phyloP scores from a whole-genome alignment of 2,329 filamentous ascomycete genomes.

The Endoconidiophora polonica region DNA sequence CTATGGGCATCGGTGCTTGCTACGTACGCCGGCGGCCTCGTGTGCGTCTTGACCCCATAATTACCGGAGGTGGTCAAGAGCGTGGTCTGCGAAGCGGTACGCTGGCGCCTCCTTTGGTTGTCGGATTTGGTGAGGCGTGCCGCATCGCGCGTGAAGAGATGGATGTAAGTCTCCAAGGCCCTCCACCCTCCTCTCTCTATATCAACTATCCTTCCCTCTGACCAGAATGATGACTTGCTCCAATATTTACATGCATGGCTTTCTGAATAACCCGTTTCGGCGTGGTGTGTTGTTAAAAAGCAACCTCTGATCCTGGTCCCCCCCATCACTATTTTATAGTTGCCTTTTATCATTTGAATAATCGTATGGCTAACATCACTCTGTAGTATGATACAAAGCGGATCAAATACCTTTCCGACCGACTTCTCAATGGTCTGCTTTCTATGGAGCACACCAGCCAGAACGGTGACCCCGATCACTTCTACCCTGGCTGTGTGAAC shows the following conservation, averaged over 20 bases:
- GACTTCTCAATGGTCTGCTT: constrained; percentile 66
- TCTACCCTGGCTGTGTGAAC: constrained; percentile 95
- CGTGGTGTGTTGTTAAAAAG: constrained; percentile 43
- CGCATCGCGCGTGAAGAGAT: constrained; percentile 82
- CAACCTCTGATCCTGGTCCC: constrained; percentile 41
- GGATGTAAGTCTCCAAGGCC: constrained; percentile 45
- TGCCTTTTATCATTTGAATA: constrained; percentile 7
- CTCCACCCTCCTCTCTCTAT: constrained; percentile 8
- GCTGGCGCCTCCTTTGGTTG: constrained; percentile 70
- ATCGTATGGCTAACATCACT: constrained; percentile 14
- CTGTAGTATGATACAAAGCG: constrained; percentile 81
- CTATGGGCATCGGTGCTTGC: constrained; percentile 92
- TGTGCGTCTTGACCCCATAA: constrained; percentile 88
- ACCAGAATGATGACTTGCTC: constrained; percentile 58
- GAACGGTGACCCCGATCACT: constrained; percentile 67
- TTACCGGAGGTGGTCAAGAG: constrained; percentile 91
- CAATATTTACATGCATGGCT: constrained; percentile 63
- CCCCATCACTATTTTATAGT: not conserved
- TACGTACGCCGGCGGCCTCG: constrained; percentile 84
- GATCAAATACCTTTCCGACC: constrained; percentile 67
- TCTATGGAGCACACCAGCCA: constrained; percentile 81
- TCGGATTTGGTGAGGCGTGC: constrained; percentile 91
- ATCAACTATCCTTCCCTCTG: constrained; percentile 10
- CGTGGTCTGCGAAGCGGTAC: constrained; percentile 88
- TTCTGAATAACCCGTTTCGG: constrained; percentile 60